phyloP scores from a whole-genome alignment of 1,284 basidiomycete genomes.

The Anthracocystis panici-leucophaei region DNA sequence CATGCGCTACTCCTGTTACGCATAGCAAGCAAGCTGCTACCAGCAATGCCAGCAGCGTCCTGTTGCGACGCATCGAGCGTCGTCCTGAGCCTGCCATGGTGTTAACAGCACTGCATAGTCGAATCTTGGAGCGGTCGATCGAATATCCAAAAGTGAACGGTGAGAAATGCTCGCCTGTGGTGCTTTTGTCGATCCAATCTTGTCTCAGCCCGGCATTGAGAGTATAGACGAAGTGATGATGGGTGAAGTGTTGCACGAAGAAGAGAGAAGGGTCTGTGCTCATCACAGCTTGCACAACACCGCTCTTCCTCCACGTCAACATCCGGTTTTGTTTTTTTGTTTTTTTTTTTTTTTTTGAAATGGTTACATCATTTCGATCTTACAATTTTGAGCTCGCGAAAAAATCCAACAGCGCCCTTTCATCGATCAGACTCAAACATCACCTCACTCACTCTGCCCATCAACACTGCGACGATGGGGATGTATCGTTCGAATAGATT shows the following conservation, averaged over 20 bases:
- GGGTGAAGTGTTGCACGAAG: neutral
- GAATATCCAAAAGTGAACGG: neutral
- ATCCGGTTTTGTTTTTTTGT: neutral
- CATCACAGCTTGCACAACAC: neutral
- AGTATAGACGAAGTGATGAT: neutral
- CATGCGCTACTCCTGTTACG: slow-evolving; percentile 16
- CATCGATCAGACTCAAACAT: neutral
- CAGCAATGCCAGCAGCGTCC: slow-evolving; percentile 25
- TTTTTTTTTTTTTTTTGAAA: too few species aligned
- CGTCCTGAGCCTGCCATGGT: slow-evolving; percentile 22
- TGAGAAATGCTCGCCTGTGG: neutral
- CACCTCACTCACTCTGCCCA: neutral
- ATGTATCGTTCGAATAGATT: neutral
- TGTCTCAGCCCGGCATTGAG: neutral
- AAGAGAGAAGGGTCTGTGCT: slow-evolving; percentile 4
- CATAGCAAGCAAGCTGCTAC: slow-evolving; percentile 24
- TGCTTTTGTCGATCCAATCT: neutral
- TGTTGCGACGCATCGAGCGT: slow-evolving; percentile 15
- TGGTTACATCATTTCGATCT: neutral
- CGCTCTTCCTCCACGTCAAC: slow-evolving; percentile 9
- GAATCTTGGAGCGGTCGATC: neutral
- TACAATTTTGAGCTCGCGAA: neutral
- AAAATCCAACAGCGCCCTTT: neutral
- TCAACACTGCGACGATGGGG: neutral
- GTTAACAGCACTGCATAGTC: neutral